Conservation (phyloP, 768 basidiomycete species). For the Boletus pseudo-olivaceus region DNA sequence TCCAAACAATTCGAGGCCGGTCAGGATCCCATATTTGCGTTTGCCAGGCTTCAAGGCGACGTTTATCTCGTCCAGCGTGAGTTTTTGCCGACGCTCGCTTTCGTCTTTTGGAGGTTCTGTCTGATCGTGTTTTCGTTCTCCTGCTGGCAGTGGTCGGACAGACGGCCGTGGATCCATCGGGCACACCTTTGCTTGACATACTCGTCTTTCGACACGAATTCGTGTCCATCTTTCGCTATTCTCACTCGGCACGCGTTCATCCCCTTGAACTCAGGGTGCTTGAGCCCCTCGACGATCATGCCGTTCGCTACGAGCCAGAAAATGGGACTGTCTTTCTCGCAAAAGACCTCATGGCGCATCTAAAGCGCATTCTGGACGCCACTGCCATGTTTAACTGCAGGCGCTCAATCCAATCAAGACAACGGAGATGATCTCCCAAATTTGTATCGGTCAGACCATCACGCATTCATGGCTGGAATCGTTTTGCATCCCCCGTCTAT, state of each 20-base stretch:
- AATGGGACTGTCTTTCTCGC: constrained; percentile 59
- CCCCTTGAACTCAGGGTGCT: constrained; percentile 44
- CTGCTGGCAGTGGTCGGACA: constrained; percentile 14
- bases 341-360: constrained; percentile 35
- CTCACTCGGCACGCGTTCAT: constrained; percentile 42
- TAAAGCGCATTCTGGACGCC: constrained; percentile 30
- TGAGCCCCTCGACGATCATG: constrained; percentile 45
- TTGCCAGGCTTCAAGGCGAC: constrained; percentile 25
- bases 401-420: constrained; percentile 4
- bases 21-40: constrained; percentile 35
- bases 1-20: constrained; percentile 13
- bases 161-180: constrained; percentile 13
- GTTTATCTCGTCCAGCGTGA: constrained; percentile 31
- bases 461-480: background rate
- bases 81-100: background rate
- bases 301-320: constrained; percentile 55
- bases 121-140: background rate
- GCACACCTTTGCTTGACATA: constrained; percentile 17
- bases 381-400: constrained; percentile 14
- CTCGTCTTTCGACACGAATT: constrained; percentile 48
- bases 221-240: constrained; percentile 59
- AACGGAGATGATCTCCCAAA: constrained; percentile 5
- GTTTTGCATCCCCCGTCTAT: background rate
- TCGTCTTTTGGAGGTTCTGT: background rate
- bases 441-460: background rate